A percentile compares a stretch with the other conserved stretches of the same genome.
phyloP scores from a whole-genome alignment of 2,329 filamentous ascomycete genomes.

The Claviceps arundinis region DNA sequence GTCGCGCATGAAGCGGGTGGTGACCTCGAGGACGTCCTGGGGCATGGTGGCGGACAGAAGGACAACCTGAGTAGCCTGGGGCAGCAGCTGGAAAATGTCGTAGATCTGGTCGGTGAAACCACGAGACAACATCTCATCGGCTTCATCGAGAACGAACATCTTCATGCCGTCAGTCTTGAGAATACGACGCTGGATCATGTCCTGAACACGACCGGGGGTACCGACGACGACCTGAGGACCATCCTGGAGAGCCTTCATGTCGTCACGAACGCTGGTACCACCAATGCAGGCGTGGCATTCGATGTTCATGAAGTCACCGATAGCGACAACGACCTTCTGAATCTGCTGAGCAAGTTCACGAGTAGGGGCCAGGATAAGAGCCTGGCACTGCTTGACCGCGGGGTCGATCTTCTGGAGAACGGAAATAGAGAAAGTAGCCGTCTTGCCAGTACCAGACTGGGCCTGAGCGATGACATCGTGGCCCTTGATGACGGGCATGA shows the following conservation, averaged over 20 bases:
- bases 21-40: conserved; percentile 97
- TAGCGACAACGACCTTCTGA: conserved; percentile 96
- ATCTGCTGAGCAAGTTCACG: conserved; percentile 99
- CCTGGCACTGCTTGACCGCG: conserved; percentile 91
- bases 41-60: conserved; percentile 97
- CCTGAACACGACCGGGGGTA: conserved; percentile 94
- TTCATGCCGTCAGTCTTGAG: conserved; percentile 97
- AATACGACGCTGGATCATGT: conserved; percentile 98
- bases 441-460: conserved; percentile 99
- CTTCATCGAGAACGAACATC: conserved; percentile 99
- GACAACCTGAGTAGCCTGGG: conserved; percentile 95
- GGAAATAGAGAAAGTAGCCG: conserved; percentile 98
- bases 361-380: conserved; percentile 91
- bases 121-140: conserved; percentile 98
- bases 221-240: conserved; percentile 96
- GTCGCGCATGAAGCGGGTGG: conserved; percentile 99
- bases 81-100: conserved; percentile 98
- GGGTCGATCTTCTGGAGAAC: conserved; percentile 98
- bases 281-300: conserved; percentile 99
- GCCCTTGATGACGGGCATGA: conserved; percentile 99
- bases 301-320: conserved; percentile 99
- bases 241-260: conserved; percentile 95
- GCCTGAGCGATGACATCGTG: conserved; percentile 99
- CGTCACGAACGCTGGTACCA: conserved; percentile 93
- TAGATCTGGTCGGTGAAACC: conserved; percentile 99